phyloP scores from a whole-genome alignment of 2,329 filamentous ascomycete genomes.

The Epichloe scottii region DNA sequence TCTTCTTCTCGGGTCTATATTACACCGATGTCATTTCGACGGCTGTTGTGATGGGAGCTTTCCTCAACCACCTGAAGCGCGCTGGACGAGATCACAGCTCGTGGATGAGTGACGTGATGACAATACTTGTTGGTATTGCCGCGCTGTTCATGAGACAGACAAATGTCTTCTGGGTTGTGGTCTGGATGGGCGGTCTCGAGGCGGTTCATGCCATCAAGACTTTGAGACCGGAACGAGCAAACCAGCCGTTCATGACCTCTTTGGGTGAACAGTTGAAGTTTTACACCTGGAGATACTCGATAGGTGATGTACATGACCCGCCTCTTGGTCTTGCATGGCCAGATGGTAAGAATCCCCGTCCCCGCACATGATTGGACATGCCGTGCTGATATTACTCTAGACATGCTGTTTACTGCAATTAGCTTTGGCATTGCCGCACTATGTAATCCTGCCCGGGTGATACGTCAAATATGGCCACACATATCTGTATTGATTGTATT shows the following conservation, averaged over 20 bases:
- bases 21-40: constrained; percentile 89
- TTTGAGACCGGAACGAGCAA: constrained; percentile 21
- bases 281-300: constrained; percentile 30
- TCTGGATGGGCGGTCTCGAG: constrained; percentile 58
- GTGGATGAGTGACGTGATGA: constrained; percentile 27
- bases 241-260: constrained; percentile 19
- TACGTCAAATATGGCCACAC: constrained; percentile 43
- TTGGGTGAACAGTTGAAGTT: constrained; percentile 23
- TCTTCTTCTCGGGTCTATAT: constrained; percentile 92
- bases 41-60: constrained; percentile 58
- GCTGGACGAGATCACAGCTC: constrained; percentile 21
- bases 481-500: constrained; percentile 56
- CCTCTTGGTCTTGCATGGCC: constrained; percentile 33
- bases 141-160: constrained; percentile 79
- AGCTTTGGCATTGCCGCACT: constrained; percentile 51
- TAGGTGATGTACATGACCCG: constrained; percentile 44
- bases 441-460: constrained; percentile 32
- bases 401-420: constrained; percentile 42
- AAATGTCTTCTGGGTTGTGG: constrained; percentile 89
- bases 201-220: constrained; percentile 37
- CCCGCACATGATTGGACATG: neutral
- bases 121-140: constrained; percentile 45
- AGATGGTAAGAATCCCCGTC: constrained; percentile 29
- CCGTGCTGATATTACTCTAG: constrained; percentile 19
- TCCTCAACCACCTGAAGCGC: constrained; percentile 42